Percentiles rank a stretch among this genome's conserved stretches.
Evolutionary conservation across 2,329 filamentous ascomycete genomes (phyloP).

Genomic region (Epichloe aotearoae): DNA sequence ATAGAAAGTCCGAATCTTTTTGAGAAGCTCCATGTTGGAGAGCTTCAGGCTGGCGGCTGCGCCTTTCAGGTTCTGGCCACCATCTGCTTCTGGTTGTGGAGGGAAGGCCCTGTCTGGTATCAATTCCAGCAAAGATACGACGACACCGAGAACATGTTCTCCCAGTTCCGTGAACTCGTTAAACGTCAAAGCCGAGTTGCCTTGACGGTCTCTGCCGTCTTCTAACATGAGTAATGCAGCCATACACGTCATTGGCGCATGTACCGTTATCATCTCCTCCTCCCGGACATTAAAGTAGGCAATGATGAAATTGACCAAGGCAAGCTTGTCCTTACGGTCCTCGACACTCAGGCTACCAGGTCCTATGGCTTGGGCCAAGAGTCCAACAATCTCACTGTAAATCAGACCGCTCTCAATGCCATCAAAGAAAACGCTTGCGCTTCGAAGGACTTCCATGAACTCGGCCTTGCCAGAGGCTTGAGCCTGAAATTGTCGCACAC

Average conservation of each 20-base stretch:
- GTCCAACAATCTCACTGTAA: constrained; percentile 65
- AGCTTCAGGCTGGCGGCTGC: constrained; percentile 6
- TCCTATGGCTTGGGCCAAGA: constrained; percentile 49
- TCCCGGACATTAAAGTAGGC: constrained; percentile 84
- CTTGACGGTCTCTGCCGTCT: constrained; percentile 30
- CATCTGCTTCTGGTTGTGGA: constrained; percentile 10
- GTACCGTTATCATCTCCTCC: constrained; percentile 84
- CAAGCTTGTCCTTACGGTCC: constrained; percentile 49
- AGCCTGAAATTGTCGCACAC: constrained; percentile 61
- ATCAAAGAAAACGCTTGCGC: constrained; percentile 93
- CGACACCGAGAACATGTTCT: constrained; percentile 32
- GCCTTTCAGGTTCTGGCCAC: neutral
- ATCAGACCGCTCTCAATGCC: constrained; percentile 91
- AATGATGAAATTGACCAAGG: constrained; percentile 69
- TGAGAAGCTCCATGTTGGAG: constrained; percentile 38
- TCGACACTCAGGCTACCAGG: constrained; percentile 28
- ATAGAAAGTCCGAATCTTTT: constrained; percentile 55
- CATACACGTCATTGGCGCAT: constrained; percentile 57
- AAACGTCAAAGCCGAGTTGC: constrained; percentile 17
- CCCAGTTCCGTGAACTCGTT: constrained; percentile 18
- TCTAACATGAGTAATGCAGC: constrained; percentile 52
- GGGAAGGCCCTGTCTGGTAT: constrained; percentile 51
- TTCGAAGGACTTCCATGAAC: constrained; percentile 77
- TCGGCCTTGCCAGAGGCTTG: constrained; percentile 51
- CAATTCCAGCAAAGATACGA: constrained; percentile 45